Evolutionary conservation across 345 rosid genomes (phyloP), one percentile per base, ranked within the genome.

Genomic region (Aquilaria sinensis): DNA sequence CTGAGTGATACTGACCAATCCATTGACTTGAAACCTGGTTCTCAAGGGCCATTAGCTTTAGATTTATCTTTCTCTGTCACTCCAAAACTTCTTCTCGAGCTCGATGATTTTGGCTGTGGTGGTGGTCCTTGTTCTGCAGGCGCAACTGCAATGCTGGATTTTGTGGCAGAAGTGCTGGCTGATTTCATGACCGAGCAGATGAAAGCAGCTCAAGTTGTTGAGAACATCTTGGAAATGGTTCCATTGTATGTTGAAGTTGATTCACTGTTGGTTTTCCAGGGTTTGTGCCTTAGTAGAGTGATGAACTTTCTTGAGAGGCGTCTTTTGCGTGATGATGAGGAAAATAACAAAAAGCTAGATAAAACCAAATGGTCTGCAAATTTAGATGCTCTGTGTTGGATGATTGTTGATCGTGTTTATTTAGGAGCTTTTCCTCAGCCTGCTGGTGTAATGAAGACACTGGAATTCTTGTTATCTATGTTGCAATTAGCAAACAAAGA

Each of bases 71-170:
- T 80, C 56, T 66, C 83, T 51, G 82, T 91, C 46, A 84, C 74
- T 71, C 73, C 89, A 52, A 84, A 80, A 64, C 70, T 86, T 64
- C 93, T 91, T 29, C 84, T 86, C 37, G 96, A 91, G 76, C 76
- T 78, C 47, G 96, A 91, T 80, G 96, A 91, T 72, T 78, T 83
- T 66, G 94, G 97, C 56, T 91, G 82, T 72, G 97, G 96, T 33
- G 96, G 97, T 6, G 97, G 97, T 67, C 96, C 97, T 58, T 91
- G 97, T 78, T 88, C 91, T 74, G 96, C 96, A 34, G 97, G 89
- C 71, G 97, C 97, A 32, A 86, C 93, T 74, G 96, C 96, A 30
- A 72, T 91, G 67, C 73, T 91, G 70, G 97, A 91, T 80, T 91
- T 91, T 70, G 72, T 88, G 80, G 96, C 96, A 13, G 97, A 91